These are phyloP conservation scores for Xylariales sp. DNA, from an alignment of 2,329 filamentous ascomycete species.

Conservation along the genomic window DNA sequence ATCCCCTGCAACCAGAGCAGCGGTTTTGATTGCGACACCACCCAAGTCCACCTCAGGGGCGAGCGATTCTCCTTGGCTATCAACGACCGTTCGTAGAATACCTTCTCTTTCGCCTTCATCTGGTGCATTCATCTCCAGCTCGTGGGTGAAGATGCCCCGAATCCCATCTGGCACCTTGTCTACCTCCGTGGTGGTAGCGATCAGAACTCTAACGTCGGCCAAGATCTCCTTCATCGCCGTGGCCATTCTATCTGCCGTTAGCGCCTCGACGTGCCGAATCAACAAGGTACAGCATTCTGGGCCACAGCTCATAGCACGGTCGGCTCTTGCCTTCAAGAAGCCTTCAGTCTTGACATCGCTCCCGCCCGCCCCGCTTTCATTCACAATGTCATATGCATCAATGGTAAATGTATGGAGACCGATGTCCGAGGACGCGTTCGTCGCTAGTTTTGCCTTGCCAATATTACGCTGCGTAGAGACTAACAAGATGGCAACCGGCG, in stretches of 20 bases:
- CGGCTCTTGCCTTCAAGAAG: constrained; percentile 80
- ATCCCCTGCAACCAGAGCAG: constrained; percentile 90
- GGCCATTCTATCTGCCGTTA: constrained; percentile 88
- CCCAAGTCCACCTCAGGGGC: constrained; percentile 80
- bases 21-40: constrained; percentile 88
- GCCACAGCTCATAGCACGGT: constrained; percentile 85
- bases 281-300: constrained; percentile 77
- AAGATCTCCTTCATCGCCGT: constrained; percentile 80
- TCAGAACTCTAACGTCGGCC: constrained; percentile 72
- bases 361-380: constrained; percentile 82
- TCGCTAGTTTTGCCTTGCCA: constrained; percentile 79
- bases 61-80: constrained; percentile 70
- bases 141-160: constrained; percentile 88
- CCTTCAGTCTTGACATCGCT: constrained; percentile 93
- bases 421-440: constrained; percentile 77
- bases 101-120: constrained; percentile 90
- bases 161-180: constrained; percentile 92
- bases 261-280: constrained; percentile 84
- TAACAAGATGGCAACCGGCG: constrained; percentile 81
- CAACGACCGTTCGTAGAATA: constrained; percentile 74
- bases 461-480: constrained; percentile 91
- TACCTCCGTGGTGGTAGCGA: constrained; percentile 92
- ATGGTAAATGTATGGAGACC: constrained; percentile 86
- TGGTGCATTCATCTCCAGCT: constrained; percentile 88
- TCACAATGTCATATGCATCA: constrained; percentile 89